Evolutionary conservation across 768 basidiomycete species (phyloP), one percentile per base, ranked within the genome.

Genomic region (Hericium rajendrae): DNA sequence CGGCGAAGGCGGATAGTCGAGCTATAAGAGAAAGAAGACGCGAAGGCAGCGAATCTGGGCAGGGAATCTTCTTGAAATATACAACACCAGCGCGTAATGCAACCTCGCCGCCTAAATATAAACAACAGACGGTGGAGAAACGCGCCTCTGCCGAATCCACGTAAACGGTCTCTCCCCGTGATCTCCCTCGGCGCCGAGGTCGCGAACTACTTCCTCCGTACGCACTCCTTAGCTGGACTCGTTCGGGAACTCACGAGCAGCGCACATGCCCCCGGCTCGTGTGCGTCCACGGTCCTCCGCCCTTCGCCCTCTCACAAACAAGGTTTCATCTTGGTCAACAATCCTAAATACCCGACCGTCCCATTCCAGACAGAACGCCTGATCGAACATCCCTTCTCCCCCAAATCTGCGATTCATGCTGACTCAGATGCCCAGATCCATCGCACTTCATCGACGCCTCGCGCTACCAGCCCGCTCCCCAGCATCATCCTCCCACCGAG

Each of bases 131-230:
- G 70, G 71, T 72, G 71, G 71, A 72, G 73, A 74, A 74, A 62
- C 67, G 69, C 66, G 67, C 60, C 62, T 53, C 54, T 51, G 52
- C 60, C 60, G 60, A 59, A 32, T 32, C 32, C 20, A 38, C 40
- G 53, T 60, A 54, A 57, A 63, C 59, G 60, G 43, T 55, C 52
- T 50, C 48, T 57, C 55, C 59, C 56, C 60, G 57, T 61, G 60
- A 61, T 61, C 54, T 59, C 60, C 73, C 72, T 75, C 72, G 72
- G 73, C 72, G 72, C 72, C 73, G 72, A 73, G 72, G 73, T 63
- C 48, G 59, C 62, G 55, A 22, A 9, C 43, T 46, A 46, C 12
- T 32, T 32, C 43, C 43, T 46, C 43, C 43, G 16, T 12, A 16
- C 43, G 12, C 43, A 46, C 43, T n/a, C 43, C n/a, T 6, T 22